Percentiles rank a stretch among this genome's conserved stretches.
phyloP scores from a whole-genome alignment of 441 rosid species.

The Populus hybrid region DNA sequence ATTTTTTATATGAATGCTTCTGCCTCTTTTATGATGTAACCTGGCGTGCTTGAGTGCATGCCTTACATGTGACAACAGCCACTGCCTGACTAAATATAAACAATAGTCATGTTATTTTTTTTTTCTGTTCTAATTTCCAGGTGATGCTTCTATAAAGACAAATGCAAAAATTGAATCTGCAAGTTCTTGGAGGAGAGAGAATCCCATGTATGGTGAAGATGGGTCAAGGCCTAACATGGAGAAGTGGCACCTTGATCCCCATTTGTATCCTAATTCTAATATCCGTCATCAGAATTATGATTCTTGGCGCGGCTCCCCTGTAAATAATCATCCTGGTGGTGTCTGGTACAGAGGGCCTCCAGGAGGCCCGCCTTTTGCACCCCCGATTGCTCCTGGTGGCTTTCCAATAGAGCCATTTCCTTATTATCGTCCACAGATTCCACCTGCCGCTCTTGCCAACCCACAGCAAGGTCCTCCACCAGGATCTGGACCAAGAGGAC shows the following conservation, averaged over 20 bases:
- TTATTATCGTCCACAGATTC: constrained; percentile 68
- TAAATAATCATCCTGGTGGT: constrained; percentile 80
- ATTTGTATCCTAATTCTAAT: constrained; percentile 52
- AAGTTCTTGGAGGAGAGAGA: constrained; percentile 70
- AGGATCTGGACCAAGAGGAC: constrained; percentile 74
- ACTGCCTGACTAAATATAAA: background rate
- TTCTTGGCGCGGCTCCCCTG: constrained; percentile 78
- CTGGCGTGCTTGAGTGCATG: background rate
- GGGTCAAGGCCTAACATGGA: constrained; percentile 45
- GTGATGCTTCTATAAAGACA: constrained; percentile 36
- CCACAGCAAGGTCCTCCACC: constrained; percentile 56
- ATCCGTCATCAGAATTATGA: constrained; percentile 64
- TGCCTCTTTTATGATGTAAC: background rate
- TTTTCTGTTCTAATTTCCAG: constrained; percentile 24
- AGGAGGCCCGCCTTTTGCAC: constrained; percentile 67
- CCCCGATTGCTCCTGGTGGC: constrained; percentile 72
- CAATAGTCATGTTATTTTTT: background rate
- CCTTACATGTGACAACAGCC: background rate
- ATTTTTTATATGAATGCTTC: background rate
- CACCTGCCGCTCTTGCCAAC: constrained; percentile 49
- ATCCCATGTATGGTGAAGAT: constrained; percentile 53
- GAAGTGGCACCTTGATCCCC: constrained; percentile 69
- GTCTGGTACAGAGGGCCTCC: constrained; percentile 90
- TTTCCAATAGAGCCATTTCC: constrained; percentile 88
- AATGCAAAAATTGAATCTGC: constrained; percentile 33